Evolutionary conservation across 345 rosid genomes (phyloP).

Genomic region (Salix dunnii): DNA sequence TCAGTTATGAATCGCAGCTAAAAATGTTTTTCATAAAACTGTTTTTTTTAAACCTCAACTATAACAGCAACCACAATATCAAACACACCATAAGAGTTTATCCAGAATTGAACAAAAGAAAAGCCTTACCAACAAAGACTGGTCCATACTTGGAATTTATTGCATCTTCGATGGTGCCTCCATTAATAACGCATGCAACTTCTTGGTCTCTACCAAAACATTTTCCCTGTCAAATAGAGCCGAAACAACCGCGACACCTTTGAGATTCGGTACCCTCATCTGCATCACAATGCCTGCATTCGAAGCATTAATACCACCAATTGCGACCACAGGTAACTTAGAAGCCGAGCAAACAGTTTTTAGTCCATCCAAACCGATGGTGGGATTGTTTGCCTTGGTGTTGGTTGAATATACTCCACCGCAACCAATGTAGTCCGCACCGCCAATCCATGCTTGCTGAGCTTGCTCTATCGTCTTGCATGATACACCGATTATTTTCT

Average conservation of each 20-base stretch:
- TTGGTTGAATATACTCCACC: constrained; percentile 82
- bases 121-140: too few species aligned
- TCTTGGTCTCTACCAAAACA: constrained; percentile 43
- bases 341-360: constrained; percentile 68
- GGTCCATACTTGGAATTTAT: neutral
- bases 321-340: constrained; percentile 81
- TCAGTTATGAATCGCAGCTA: too few species aligned
- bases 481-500: constrained; percentile 80
- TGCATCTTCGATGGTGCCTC: constrained; percentile 17
- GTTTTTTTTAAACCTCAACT: too few species aligned
- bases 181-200: constrained; percentile 44
- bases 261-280: constrained; percentile 46
- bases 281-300: constrained; percentile 59
- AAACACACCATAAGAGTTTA: too few species aligned
- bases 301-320: constrained; percentile 71
- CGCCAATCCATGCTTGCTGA: constrained; percentile 74
- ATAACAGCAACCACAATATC: too few species aligned
- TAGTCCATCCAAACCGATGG: constrained; percentile 82
- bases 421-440: constrained; percentile 90
- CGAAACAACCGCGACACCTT: constrained; percentile 84
- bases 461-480: constrained; percentile 90
- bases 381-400: constrained; percentile 69
- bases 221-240: constrained; percentile 71
- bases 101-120: too few species aligned
- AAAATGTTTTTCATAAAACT: too few species aligned